Percentiles rank a stretch among this genome's conserved stretches.
These are phyloP conservation scores for Scytalidium sp. DNA, from an alignment of 2,329 filamentous ascomycete genomes.

Conservation along the genomic window DNA sequence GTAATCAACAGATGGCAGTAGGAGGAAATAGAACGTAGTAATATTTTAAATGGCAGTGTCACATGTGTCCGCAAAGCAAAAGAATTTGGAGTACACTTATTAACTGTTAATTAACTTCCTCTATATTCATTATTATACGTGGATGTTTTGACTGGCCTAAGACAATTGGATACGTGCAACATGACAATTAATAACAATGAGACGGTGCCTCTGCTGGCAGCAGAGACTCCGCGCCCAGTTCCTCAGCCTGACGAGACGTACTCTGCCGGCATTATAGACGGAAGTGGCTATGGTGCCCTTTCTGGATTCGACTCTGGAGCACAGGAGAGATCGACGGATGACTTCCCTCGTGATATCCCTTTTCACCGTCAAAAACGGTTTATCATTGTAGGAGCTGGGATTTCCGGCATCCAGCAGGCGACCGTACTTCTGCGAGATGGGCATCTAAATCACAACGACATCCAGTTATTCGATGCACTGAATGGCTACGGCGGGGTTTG, in stretches of 20 bases:
- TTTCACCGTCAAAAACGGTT: neutral
- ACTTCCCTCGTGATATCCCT: neutral
- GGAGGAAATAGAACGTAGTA: too few relatives aligned
- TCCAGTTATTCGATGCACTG: neutral
- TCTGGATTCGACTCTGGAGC: neutral
- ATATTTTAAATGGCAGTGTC: too few relatives aligned
- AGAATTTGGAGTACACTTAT: too few relatives aligned
- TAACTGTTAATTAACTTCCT: too few relatives aligned
- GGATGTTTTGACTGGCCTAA: too few relatives aligned
- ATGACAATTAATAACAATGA: too few relatives aligned
- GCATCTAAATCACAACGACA: neutral
- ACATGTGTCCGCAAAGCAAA: too few relatives aligned
- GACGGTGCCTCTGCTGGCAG: too few relatives aligned
- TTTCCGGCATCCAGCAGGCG: neutral
- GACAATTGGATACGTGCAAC: too few relatives aligned
- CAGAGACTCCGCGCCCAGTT: neutral
- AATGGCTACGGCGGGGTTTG: neutral
- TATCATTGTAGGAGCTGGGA: slow-evolving; percentile 2
- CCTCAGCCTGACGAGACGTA: neutral
- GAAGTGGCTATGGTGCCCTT: neutral
- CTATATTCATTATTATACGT: too few relatives aligned
- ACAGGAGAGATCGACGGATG: neutral
- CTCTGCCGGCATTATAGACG: neutral
- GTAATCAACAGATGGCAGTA: too few relatives aligned
- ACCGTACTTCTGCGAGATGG: neutral